These are phyloP conservation scores for Phytopythium boreale DNA, from an alignment of 352 stramenopile species.

Conservation along the genomic window DNA sequence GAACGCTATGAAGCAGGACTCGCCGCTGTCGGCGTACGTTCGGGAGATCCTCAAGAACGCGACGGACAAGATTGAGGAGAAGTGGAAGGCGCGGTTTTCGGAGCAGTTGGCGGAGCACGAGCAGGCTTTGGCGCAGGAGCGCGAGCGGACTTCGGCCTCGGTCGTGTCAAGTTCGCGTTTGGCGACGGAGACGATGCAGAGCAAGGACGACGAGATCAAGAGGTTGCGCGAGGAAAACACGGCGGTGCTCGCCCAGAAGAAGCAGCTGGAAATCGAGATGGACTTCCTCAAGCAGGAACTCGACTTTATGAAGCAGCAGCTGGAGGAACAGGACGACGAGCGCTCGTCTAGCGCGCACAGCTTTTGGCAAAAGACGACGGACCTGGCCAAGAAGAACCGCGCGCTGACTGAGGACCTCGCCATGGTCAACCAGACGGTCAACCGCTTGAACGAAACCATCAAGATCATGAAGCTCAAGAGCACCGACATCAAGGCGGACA, in stretches of 20 bases:
- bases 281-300: constrained; percentile 61
- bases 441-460: constrained; percentile 65
- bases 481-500: constrained; percentile 48
- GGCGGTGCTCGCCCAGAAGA: constrained; percentile 52
- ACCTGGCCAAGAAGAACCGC: constrained; percentile 79
- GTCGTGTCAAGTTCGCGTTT: constrained; percentile 61
- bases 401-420: constrained; percentile 68
- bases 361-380: constrained; percentile 88
- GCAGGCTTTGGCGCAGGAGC: constrained; percentile 58
- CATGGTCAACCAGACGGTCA: constrained; percentile 54
- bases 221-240: constrained; percentile 64
- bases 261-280: constrained; percentile 71
- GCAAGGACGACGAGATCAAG: constrained; percentile 76
- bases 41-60: constrained; percentile 70
- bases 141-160: constrained; percentile 57
- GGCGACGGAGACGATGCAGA: constrained; percentile 72
- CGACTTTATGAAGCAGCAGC: constrained; percentile 65
- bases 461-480: constrained; percentile 55
- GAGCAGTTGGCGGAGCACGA: constrained; percentile 69
- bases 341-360: constrained; percentile 59
- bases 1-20: constrained; percentile 47
- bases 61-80: constrained; percentile 80
- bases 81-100: constrained; percentile 73
- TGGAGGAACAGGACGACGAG: constrained; percentile 75
- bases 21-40: constrained; percentile 72